phyloP scores from a whole-genome alignment of 805 yeast species.

The Lipomyces japonicus region DNA sequence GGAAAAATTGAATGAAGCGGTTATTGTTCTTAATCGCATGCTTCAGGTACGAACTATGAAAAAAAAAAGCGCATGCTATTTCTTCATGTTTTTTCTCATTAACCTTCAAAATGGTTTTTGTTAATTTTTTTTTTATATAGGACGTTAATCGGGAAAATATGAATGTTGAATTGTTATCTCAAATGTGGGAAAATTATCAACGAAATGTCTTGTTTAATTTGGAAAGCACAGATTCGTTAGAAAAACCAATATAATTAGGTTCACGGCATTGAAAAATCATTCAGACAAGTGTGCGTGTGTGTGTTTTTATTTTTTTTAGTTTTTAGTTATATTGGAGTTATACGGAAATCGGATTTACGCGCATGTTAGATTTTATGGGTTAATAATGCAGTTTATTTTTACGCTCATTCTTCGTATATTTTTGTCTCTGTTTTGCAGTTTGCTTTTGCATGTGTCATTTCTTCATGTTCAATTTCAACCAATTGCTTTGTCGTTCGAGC shows the following conservation, averaged over 20 bases:
- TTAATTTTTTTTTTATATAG: constrained; percentile 15
- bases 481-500: too few species aligned
- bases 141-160: constrained; percentile 63
- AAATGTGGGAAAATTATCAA: constrained; percentile 75
- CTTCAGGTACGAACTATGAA: constrained; percentile 42
- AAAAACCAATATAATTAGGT: constrained; percentile 32
- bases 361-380: too few species aligned
- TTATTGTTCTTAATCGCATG: constrained; percentile 58
- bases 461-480: too few species aligned
- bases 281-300: too few species aligned
- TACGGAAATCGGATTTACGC: too few species aligned
- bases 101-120: constrained; percentile 12
- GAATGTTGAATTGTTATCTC: constrained; percentile 66
- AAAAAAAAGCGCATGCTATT: neutral
- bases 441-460: too few species aligned
- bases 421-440: too few species aligned
- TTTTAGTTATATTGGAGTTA: too few species aligned
- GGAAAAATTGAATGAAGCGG: constrained; percentile 71
- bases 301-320: too few species aligned
- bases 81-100: neutral
- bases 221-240: constrained; percentile 56
- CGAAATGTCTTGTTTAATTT: constrained; percentile 67
- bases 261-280: too few species aligned
- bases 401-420: too few species aligned
- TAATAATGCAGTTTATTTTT: too few species aligned